phyloP scores from a whole-genome alignment of 2,329 filamentous ascomycete genomes.

The Sarocladium strictum region DNA sequence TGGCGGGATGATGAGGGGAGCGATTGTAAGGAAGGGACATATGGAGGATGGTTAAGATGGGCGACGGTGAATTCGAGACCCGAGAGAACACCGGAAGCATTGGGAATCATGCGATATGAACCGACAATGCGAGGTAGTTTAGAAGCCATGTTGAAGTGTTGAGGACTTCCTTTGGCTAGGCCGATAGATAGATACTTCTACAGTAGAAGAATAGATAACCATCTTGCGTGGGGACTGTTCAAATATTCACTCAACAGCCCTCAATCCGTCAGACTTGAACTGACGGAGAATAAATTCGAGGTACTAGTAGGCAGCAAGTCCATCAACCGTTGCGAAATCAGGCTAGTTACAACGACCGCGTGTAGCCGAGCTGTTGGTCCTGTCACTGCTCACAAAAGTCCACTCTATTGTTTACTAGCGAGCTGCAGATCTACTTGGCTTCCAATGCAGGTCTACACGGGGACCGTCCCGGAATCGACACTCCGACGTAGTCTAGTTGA shows the following conservation, averaged over 20 bases:
- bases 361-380: background rate
- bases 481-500: background rate
- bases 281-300: no score
- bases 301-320: no score
- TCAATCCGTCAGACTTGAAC: no score
- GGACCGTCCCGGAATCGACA: background rate
- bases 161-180: no score
- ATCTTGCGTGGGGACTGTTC: no score
- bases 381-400: background rate
- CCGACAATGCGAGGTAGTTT: background rate
- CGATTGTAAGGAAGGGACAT: constrained; percentile 2
- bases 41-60: constrained; percentile 9
- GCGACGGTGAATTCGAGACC: constrained; percentile 1
- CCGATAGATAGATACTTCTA: no score
- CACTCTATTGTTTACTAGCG: background rate
- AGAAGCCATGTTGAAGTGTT: background rate
- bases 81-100: background rate
- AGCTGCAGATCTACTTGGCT: background rate
- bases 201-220: no score
- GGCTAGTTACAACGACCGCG: background rate
- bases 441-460: background rate
- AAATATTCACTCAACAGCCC: no score
- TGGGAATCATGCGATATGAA: background rate
- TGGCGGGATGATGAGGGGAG: constrained; percentile 9
- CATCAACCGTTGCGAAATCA: background rate